Conservation (phyloP, 257 asterid species). For the Petrea volubilis region DNA sequence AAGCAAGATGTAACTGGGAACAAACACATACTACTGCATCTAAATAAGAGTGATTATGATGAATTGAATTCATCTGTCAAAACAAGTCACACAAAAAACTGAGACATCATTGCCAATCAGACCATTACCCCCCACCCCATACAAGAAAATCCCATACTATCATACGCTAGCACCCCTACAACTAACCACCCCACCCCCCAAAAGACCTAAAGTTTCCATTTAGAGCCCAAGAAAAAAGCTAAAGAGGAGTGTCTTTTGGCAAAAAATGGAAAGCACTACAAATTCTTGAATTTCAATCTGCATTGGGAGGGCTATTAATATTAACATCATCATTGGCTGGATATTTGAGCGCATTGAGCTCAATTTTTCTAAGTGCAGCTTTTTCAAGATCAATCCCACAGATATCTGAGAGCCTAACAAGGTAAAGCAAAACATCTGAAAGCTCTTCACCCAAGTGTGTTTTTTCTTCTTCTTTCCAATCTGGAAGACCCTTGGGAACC, state of each 20-base stretch:
- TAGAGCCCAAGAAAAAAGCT: neutral
- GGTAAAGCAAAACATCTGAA: conserved; percentile 65
- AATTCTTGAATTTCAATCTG: neutral
- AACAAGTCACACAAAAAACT: neutral
- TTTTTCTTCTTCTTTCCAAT: conserved; percentile 62
- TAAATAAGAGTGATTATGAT: neutral
- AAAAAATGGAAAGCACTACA: neutral
- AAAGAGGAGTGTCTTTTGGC: neutral
- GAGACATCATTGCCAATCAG: neutral
- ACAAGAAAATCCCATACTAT: neutral
- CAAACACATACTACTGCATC: neutral
- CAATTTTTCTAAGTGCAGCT: conserved; percentile 61
- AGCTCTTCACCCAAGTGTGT: conserved; percentile 65
- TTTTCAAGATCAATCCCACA: conserved; percentile 64
- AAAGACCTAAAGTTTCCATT: conserved; percentile 8
- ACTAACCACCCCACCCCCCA: neutral
- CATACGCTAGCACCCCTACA: neutral
- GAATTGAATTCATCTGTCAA: neutral
- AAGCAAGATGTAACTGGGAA: neutral
- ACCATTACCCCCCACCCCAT: neutral
- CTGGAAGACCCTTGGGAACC: conserved; percentile 57
- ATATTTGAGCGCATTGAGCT: conserved; percentile 58
- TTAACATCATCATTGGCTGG: conserved; percentile 27
- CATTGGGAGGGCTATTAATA: neutral
- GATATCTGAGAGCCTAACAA: conserved; percentile 53